Evolutionary conservation across 352 stramenopile genomes (phyloP).

Genomic region (Globisporangium camurandrum): DNA sequence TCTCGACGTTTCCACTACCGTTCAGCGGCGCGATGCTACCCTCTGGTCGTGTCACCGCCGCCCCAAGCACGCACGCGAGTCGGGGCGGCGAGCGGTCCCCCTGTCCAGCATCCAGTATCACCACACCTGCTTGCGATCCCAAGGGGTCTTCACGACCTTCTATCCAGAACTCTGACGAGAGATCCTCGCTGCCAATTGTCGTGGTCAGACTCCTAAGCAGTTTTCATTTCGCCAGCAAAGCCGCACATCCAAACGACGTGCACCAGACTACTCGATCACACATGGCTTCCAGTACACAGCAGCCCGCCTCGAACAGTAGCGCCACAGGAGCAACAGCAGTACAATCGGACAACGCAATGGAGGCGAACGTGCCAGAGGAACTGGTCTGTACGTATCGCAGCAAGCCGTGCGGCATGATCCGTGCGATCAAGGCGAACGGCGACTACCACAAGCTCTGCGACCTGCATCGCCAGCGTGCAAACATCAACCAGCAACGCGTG

Average conservation of each 20-base stretch:
- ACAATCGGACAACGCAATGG: neutral
- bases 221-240: conserved; percentile 1
- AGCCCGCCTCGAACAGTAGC: neutral
- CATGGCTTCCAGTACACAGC: neutral
- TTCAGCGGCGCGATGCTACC: conserved; percentile 1
- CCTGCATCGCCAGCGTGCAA: conserved; percentile 18
- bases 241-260: neutral
- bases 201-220: neutral
- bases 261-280: neutral
- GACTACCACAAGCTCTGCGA: conserved; percentile 22
- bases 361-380: neutral
- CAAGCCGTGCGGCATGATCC: conserved; percentile 37
- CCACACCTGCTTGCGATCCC: neutral
- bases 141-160: too few relatives aligned
- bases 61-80: neutral
- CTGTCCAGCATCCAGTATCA: neutral
- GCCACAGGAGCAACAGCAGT: neutral
- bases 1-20: neutral
- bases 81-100: neutral
- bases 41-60: neutral
- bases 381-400: conserved; percentile 26
- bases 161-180: too few relatives aligned
- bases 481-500: conserved; percentile 16
- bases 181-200: too few relatives aligned
- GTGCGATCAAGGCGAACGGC: conserved; percentile 29